These are phyloP conservation scores for Coemansia sp. DNA, from an alignment of 192 early-diverging fungal species.

Conservation along the genomic window DNA sequence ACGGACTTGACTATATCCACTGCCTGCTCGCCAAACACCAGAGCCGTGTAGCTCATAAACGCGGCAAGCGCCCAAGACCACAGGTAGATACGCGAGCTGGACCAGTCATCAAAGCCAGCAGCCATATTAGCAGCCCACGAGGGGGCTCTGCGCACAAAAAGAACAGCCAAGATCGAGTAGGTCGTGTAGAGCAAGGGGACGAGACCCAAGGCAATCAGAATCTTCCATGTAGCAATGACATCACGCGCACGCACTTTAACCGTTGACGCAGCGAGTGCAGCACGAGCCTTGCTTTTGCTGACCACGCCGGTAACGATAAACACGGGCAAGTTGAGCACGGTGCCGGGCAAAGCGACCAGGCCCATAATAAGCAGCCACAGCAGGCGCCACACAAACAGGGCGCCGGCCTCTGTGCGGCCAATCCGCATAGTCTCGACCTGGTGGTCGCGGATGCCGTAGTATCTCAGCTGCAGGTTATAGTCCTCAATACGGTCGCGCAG, in stretches of 20 bases:
- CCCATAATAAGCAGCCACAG: constrained; percentile 70
- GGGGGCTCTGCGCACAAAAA: constrained; percentile 41
- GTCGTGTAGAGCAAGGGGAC: constrained; percentile 71
- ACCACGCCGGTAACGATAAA: constrained; percentile 46
- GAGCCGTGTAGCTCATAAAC: constrained; percentile 70
- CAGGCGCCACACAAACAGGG: constrained; percentile 67
- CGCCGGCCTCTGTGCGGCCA: constrained; percentile 62
- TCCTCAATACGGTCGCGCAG: constrained; percentile 70
- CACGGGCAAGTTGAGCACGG: constrained; percentile 54
- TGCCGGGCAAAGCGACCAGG: constrained; percentile 83
- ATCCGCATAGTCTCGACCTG: constrained; percentile 85
- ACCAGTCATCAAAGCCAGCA: constrained; percentile 5
- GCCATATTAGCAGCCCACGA: constrained; percentile 12
- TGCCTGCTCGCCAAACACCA: constrained; percentile 74
- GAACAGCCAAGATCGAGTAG: constrained; percentile 63
- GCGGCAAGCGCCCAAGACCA: constrained; percentile 46
- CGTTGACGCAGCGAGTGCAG: constrained; percentile 81
- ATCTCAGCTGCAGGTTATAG: constrained; percentile 86
- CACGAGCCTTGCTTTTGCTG: constrained; percentile 56
- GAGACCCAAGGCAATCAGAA: constrained; percentile 72
- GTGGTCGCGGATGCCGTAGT: constrained; percentile 94
- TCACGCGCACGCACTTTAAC: constrained; percentile 95
- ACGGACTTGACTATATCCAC: constrained; percentile 77
- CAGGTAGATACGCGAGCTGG: constrained; percentile 29
- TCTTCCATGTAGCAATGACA: constrained; percentile 96